phyloP scores from a whole-genome alignment of 2,329 filamentous ascomycete genomes.

The Calycina herbarum region DNA sequence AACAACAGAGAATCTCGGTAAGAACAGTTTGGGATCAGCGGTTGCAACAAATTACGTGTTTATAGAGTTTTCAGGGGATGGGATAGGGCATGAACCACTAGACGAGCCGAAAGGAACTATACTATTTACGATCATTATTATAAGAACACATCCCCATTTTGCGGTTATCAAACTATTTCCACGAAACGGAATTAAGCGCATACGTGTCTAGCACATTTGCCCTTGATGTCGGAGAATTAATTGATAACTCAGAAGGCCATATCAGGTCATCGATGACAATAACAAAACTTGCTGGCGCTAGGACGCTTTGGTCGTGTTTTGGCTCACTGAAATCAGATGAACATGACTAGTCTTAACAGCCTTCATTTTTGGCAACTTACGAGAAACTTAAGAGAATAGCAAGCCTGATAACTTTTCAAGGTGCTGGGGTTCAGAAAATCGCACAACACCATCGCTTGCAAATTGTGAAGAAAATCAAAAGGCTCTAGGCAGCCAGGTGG shows the following conservation, averaged over 20 bases:
- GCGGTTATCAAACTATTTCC: not conserved
- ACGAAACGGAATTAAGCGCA: not conserved
- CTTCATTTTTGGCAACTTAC: not conserved
- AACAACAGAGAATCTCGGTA: conserved; percentile 2
- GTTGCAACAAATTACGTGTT: not conserved
- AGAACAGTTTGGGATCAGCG: not conserved
- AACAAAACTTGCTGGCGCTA: not conserved
- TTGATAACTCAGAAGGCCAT: not conserved
- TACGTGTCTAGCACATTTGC: not conserved
- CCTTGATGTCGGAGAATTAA: not conserved
- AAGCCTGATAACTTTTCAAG: not conserved
- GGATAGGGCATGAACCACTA: not conserved
- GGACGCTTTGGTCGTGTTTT: not conserved
- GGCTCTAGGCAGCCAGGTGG: not conserved
- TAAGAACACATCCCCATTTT: not conserved
- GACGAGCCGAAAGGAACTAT: conserved; percentile 1
- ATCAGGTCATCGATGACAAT: not conserved
- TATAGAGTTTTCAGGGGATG: not conserved
- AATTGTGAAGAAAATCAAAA: not conserved
- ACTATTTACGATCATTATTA: not conserved
- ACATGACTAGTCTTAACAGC: not conserved
- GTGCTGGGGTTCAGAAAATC: not conserved
- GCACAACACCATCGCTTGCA: not conserved
- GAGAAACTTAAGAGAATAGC: not conserved
- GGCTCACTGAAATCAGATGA: not conserved